Conservation (phyloP, 495 filamentous ascomycete genomes). For the Aspergillus nanangensis region DNA sequence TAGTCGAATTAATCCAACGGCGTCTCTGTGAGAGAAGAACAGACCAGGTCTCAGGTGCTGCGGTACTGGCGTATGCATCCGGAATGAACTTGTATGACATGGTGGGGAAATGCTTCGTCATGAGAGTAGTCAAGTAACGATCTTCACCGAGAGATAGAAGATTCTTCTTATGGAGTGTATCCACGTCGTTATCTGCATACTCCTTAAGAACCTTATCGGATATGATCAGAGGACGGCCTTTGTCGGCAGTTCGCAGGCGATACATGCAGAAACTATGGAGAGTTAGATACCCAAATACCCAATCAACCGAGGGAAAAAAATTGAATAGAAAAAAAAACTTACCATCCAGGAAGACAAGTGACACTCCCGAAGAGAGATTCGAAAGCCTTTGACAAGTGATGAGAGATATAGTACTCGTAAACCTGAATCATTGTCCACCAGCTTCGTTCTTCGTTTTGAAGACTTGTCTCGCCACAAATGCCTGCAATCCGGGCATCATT, state of each 20-base stretch:
- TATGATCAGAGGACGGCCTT: constrained; percentile 88
- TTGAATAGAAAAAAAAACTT: constrained; percentile 30
- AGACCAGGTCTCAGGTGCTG: constrained; percentile 88
- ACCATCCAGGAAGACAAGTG: constrained; percentile 98
- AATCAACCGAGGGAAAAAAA: constrained; percentile 3
- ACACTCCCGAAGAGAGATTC: constrained; percentile 94
- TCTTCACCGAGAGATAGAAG: constrained; percentile 92
- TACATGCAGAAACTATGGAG: constrained; percentile 92
- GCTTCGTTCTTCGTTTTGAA: constrained; percentile 88
- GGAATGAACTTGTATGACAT: constrained; percentile 97
- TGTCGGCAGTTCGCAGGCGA: constrained; percentile 86
- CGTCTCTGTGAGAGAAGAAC: constrained; percentile 91
- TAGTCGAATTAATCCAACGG: constrained; percentile 97
- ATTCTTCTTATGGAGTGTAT: constrained; percentile 99
- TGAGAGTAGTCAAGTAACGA: constrained; percentile 93
- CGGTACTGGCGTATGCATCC: constrained; percentile 87
- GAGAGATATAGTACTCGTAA: constrained; percentile 97
- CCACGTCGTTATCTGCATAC: constrained; percentile 81
- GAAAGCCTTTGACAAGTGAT: constrained; percentile 90
- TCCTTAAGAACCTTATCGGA: constrained; percentile 80
- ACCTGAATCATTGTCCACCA: constrained; percentile 99
- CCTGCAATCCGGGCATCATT: constrained; percentile 95
- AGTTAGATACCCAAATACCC: too few species aligned
- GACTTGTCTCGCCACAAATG: constrained; percentile 94
- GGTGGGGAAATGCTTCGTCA: constrained; percentile 93